Conservation (phyloP, 257 asterid genomes). For the Nicotiana tabacum region DNA sequence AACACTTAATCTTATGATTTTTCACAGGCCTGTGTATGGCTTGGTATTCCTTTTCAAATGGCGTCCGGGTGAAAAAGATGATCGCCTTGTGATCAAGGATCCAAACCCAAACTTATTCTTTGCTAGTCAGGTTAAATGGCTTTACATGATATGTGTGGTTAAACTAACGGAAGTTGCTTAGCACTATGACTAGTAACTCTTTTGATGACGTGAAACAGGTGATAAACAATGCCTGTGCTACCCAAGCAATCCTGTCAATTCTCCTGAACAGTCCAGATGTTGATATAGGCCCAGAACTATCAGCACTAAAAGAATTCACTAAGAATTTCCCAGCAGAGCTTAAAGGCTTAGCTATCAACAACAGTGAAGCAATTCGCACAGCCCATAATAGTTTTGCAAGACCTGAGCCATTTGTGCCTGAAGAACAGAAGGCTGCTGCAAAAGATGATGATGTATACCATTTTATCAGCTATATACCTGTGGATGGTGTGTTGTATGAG, state of each 20-base stretch:
- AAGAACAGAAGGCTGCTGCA: constrained; percentile 76
- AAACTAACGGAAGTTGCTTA: background rate
- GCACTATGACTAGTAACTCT: background rate
- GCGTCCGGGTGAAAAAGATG: constrained; percentile 98
- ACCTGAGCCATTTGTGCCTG: constrained; percentile 91
- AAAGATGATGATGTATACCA: constrained; percentile 96
- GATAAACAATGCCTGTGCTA: constrained; percentile 96
- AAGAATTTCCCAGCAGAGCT: constrained; percentile 89
- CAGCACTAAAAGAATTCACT: constrained; percentile 80
- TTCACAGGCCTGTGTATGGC: constrained; percentile 82
- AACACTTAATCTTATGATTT: background rate
- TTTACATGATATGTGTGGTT: background rate
- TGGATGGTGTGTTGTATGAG: constrained; percentile 89
- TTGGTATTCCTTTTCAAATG: constrained; percentile 95
- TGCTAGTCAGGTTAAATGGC: constrained; percentile 80
- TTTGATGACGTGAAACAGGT: constrained; percentile 40
- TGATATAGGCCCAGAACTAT: constrained; percentile 83
- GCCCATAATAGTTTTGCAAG: constrained; percentile 98
- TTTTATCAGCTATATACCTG: constrained; percentile 90
- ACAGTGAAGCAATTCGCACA: constrained; percentile 89
- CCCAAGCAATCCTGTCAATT: constrained; percentile 94
- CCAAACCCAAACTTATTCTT: constrained; percentile 89
- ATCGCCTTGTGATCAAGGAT: constrained; percentile 77
- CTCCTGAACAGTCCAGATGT: constrained; percentile 80
- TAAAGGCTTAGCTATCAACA: constrained; percentile 87